Evolutionary conservation across 345 rosid species (phyloP), one percentile per base, ranked within the genome.

Genomic region (Ricinus communis): DNA sequence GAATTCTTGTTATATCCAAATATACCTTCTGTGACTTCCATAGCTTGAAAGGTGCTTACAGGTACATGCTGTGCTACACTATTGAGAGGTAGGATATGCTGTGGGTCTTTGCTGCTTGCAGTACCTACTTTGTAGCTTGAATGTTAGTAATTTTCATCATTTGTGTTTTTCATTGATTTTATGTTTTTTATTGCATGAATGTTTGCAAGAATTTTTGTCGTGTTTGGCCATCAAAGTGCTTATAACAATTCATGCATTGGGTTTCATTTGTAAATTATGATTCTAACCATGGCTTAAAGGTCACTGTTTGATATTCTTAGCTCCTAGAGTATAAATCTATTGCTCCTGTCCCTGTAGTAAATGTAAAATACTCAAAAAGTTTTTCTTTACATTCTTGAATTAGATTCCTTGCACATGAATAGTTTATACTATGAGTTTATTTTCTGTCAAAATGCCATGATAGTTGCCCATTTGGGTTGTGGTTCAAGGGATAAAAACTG

Each of bases 21-120:
- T 63, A 40, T 57, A 52, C 54, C 47, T 33, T 57, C 73, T 30
- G 27, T 62, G 79, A 74, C 79, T 64, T 73, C 76, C 78, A 52
- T 84, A 79, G 85, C 81, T 68, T 76, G 59, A 56, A 82, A 81
- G 81, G 77, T 79, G 82, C 81, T 81, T 81, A 82, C 79, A 81
- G 84, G 82, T 84, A 74, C 84, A 64, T 81, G 83, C 78, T 67
- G 69, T 83, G 82, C 77, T 80, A 67, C 84, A 71, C 71, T 77
- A 59, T 79, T 80, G 85, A 79, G 83, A 79, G 82, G 82, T 83
- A 81, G 85, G 79, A 79, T 72, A 71, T 82, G 85, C 83, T 80
- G 71, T 81, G 86, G 77, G 69, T 77, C 83, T 77, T 81, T 79
- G 78, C 84, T 79, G 83, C 84, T 82, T 75, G 82, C 80, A 74